Evolutionary conservation across 2,329 filamentous ascomycete genomes (phyloP).

Genomic region (Fusarium foetens): DNA sequence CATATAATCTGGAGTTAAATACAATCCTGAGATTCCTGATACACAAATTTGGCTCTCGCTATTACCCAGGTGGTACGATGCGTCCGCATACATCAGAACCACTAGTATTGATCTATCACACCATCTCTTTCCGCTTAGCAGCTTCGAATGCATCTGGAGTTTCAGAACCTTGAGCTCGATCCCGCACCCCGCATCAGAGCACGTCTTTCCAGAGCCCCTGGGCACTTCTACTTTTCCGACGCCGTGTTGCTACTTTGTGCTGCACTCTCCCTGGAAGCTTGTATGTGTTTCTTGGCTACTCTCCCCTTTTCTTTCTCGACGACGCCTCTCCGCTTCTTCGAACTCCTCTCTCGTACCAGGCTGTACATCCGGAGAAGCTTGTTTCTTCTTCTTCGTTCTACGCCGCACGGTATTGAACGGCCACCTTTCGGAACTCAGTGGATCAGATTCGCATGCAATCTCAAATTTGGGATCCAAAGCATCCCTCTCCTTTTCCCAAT

Average conservation of each 20-base stretch:
- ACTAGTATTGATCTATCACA: no score
- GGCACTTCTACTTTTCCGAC: background rate
- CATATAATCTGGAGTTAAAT: background rate
- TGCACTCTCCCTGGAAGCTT: background rate
- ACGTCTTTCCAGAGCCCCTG: no score
- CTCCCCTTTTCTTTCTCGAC: rapidly evolving
- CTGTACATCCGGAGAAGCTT: no score
- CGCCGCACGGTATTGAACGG: no score
- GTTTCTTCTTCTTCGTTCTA: background rate
- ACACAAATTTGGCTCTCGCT: rapidly evolving
- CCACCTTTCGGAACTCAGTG: rapidly evolving
- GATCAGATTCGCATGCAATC: no score
- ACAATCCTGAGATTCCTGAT: rapidly evolving
- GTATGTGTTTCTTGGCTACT: rapidly evolving
- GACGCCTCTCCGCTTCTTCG: background rate
- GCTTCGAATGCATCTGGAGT: no score
- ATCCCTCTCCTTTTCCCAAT: background rate
- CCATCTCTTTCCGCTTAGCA: no score
- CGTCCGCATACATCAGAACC: no score
- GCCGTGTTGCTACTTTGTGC: no score
- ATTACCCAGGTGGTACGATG: background rate
- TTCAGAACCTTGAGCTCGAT: no score
- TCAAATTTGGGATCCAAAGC: no score
- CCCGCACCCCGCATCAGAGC: background rate
- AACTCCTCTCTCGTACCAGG: background rate